Evolutionary conservation across 139 green algal species (phyloP).

Genomic region (Haematococcus sp.): DNA sequence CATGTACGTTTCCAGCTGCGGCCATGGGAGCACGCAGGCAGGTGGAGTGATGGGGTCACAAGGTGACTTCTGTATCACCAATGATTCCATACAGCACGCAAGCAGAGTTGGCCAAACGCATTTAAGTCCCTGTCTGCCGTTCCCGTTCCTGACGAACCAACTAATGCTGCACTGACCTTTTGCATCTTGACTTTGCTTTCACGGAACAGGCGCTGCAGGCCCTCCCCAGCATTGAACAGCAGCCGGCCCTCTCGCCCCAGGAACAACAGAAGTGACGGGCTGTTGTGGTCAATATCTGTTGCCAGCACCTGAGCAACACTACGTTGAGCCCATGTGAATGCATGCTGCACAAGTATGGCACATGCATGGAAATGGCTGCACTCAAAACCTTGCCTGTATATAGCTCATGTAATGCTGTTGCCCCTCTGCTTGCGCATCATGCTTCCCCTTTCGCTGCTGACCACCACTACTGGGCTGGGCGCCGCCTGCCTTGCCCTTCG

Average conservation of each 20-base stretch:
- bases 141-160: no score
- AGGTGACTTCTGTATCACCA: no score
- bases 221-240: conserved; percentile 96
- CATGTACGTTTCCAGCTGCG: conserved; percentile 50
- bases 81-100: no score
- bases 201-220: conserved; percentile 84
- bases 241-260: conserved; percentile 82
- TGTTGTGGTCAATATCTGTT: conserved; percentile 62
- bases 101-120: no score
- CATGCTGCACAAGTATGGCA: background rate
- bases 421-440: conserved; percentile 1
- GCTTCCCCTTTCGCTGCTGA: background rate
- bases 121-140: no score
- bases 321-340: background rate
- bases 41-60: no score
- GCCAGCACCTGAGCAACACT: conserved; percentile 25
- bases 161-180: no score
- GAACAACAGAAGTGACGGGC: conserved; percentile 86
- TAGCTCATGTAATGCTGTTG: conserved; percentile 3
- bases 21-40: background rate
- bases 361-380: no score
- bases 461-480: background rate
- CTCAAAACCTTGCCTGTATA: background rate
- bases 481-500: background rate
- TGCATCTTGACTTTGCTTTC: conserved; percentile 82